Evolutionary conservation across 163 green algal species (phyloP).

Genomic region (Coccomyxa subellipsoidea): DNA sequence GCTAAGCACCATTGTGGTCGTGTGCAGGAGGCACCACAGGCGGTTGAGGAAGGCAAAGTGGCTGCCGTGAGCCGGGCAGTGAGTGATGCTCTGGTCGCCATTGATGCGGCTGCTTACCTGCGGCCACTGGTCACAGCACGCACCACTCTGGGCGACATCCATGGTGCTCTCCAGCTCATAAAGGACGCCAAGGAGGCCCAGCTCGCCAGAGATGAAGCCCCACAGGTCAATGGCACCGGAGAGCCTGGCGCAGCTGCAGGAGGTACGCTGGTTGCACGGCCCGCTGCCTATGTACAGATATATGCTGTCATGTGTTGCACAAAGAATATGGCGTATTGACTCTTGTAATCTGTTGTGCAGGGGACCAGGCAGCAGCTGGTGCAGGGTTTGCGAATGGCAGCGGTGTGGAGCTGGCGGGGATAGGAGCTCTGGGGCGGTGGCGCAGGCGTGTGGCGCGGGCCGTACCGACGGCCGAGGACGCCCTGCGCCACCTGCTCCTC

Average conservation of each 20-base stretch:
- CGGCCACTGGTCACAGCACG: constrained; percentile 54
- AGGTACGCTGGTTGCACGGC: background rate
- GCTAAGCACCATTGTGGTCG: no score
- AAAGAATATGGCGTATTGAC: no score
- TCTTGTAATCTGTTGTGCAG: background rate
- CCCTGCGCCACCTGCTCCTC: constrained; percentile 82
- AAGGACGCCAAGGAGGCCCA: constrained; percentile 63
- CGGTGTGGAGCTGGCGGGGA: background rate
- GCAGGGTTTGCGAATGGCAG: background rate
- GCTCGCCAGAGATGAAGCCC: constrained; percentile 24
- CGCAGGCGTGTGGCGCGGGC: background rate
- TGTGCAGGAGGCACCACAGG: background rate
- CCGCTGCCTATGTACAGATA: no score
- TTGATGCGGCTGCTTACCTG: constrained; percentile 34
- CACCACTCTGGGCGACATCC: constrained; percentile 56
- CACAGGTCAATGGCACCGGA: background rate
- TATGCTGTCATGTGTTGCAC: no score
- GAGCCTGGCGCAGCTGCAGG: background rate
- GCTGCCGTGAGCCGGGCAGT: constrained; percentile 54
- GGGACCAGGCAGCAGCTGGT: background rate
- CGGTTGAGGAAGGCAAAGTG: constrained; percentile 51
- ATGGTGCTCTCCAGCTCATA: constrained; percentile 65
- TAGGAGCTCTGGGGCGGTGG: constrained; percentile 8
- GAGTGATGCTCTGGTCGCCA: constrained; percentile 34
- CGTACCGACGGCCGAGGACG: constrained; percentile 54